These are phyloP conservation scores for Astrothelium macrocarpum DNA, from an alignment of 495 filamentous ascomycete species.

Conservation along the genomic window DNA sequence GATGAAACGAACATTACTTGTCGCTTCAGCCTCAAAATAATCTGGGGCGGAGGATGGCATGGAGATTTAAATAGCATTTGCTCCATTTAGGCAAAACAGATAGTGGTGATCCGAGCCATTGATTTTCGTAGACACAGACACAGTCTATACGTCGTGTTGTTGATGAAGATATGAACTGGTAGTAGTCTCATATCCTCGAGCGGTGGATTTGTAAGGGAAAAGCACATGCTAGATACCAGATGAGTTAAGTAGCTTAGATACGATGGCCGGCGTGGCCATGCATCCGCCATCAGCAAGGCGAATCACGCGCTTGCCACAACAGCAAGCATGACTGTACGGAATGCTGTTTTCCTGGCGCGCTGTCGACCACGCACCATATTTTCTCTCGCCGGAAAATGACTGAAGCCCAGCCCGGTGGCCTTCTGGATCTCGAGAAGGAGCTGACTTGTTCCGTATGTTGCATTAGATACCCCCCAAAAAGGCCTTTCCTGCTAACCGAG, in stretches of 20 bases:
- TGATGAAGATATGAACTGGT: too few relatives aligned
- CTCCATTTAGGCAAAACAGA: too few relatives aligned
- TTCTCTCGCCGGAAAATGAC: conserved; percentile 23
- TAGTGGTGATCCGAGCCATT: too few relatives aligned
- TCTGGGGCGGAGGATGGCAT: background rate
- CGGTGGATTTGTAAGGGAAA: background rate
- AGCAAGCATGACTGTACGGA: background rate
- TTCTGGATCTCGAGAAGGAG: conserved; percentile 72
- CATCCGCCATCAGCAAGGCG: background rate
- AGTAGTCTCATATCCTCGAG: too few relatives aligned
- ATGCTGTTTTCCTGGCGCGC: background rate
- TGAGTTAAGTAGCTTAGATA: too few relatives aligned
- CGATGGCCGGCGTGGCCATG: background rate
- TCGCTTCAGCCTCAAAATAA: background rate
- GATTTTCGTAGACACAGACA: too few relatives aligned
- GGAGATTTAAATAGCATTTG: background rate
- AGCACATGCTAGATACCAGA: too few relatives aligned
- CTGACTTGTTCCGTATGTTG: conserved; percentile 76
- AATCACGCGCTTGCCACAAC: background rate
- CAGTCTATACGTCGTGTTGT: too few relatives aligned
- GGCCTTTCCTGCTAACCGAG: conserved; percentile 19
- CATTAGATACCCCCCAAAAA: background rate
- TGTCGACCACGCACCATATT: background rate
- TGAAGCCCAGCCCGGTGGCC: conserved; percentile 18
- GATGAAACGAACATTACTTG: too few relatives aligned